Evolutionary conservation across 208 protist species (phyloP).

Genomic region (Acanthamoeba lenticulata): DNA sequence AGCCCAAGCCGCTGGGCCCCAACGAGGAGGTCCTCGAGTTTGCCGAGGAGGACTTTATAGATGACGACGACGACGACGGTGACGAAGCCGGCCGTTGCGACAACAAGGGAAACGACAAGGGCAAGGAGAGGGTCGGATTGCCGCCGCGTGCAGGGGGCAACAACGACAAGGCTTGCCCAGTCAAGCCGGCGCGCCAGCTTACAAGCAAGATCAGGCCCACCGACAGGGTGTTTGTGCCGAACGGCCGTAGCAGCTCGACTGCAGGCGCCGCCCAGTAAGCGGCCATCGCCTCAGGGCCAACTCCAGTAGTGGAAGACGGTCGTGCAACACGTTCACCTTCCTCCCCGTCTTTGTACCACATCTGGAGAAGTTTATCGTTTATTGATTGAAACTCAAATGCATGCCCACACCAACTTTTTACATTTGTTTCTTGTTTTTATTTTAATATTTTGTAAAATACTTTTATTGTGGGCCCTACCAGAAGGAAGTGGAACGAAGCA

Average conservation of each 20-base stretch:
- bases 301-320: too few relatives aligned
- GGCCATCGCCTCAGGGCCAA: too few relatives aligned
- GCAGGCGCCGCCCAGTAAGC: too few relatives aligned
- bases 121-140: background rate
- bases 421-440: too few relatives aligned
- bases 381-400: too few relatives aligned
- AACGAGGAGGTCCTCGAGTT: background rate
- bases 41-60: too few relatives aligned
- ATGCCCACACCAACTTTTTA: too few relatives aligned
- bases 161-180: background rate
- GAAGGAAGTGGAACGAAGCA: background rate
- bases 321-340: too few relatives aligned
- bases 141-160: background rate
- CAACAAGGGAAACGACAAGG: background rate
- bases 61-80: background rate
- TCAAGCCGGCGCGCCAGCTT: background rate
- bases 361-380: too few relatives aligned
- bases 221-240: background rate
- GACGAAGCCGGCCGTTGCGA: background rate
- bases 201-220: background rate
- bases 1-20: background rate
- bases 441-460: too few relatives aligned
- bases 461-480: too few relatives aligned
- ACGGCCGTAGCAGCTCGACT: background rate
- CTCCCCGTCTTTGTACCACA: too few relatives aligned